Evolutionary conservation across 192 early-diverging fungal genomes (phyloP).

Genomic region (Fimicolochytrium jonesii): DNA sequence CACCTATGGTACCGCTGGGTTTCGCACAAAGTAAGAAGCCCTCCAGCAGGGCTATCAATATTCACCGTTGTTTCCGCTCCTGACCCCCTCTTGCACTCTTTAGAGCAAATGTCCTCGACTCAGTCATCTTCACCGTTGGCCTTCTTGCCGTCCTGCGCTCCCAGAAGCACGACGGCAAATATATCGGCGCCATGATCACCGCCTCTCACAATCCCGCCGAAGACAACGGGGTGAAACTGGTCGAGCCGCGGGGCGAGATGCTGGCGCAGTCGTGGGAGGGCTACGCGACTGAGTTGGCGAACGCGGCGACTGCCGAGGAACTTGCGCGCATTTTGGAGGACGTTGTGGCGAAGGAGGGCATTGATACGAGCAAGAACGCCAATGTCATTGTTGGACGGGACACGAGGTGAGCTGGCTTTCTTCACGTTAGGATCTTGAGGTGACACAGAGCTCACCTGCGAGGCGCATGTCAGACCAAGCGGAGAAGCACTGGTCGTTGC

Average conservation of each 20-base stretch:
- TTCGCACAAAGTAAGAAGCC: slow-evolving; percentile 81
- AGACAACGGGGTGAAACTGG: slow-evolving; percentile 98
- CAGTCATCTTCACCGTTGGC: slow-evolving; percentile 89
- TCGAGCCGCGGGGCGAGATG: slow-evolving; percentile 99
- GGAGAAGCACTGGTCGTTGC: slow-evolving; percentile 75
- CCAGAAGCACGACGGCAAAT: slow-evolving; percentile 73
- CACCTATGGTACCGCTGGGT: slow-evolving; percentile 96
- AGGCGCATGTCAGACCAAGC: too few species aligned
- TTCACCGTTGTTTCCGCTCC: too few species aligned
- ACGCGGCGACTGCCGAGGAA: slow-evolving; percentile 64
- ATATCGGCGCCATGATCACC: slow-evolving; percentile 97
- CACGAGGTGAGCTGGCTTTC: slow-evolving; percentile 61
- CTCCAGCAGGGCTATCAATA: too few species aligned
- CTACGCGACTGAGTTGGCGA: slow-evolving; percentile 86
- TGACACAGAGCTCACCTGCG: too few species aligned
- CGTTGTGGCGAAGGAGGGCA: slow-evolving; percentile 62
- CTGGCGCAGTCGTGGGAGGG: slow-evolving; percentile 91
- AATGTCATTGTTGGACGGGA: slow-evolving; percentile 84
- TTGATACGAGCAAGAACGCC: slow-evolving; percentile 64
- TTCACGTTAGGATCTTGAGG: neutral
- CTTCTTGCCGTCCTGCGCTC: slow-evolving; percentile 90
- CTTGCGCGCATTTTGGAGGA: slow-evolving; percentile 57
- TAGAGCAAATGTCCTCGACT: slow-evolving; percentile 82
- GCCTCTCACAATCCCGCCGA: slow-evolving; percentile 96
- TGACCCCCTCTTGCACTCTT: too few species aligned